Conservation (phyloP, 1,284 basidiomycete species). For the Phellopilus nigrolimitatus region DNA sequence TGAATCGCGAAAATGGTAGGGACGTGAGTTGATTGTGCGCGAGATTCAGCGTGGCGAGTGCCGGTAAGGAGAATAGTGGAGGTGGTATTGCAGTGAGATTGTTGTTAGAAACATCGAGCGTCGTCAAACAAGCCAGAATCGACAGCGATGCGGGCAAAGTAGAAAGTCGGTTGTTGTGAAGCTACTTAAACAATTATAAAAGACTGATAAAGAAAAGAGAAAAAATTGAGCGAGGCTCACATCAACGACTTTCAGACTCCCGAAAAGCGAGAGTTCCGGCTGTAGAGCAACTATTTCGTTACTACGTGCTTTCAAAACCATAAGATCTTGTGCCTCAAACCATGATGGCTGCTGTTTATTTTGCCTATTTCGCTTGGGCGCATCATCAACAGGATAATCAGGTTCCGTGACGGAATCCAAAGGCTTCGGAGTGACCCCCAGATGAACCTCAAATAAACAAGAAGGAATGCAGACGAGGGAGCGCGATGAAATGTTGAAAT, state of each 20-base stretch:
- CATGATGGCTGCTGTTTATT: slow-evolving; percentile 48
- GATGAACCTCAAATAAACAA: slow-evolving; percentile 73
- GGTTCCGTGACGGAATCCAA: slow-evolving; percentile 56
- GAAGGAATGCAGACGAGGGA: slow-evolving; percentile 66
- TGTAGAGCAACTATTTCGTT: slow-evolving; percentile 75
- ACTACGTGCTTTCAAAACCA: slow-evolving; percentile 67
- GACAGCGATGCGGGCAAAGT: slow-evolving; percentile 41
- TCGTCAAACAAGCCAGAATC: slow-evolving; percentile 36
- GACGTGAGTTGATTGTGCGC: slow-evolving; percentile 61
- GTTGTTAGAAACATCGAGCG: slow-evolving; percentile 69
- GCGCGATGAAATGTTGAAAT: slow-evolving; percentile 68
- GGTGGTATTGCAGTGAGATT: slow-evolving; percentile 53
- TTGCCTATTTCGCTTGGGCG: slow-evolving; percentile 29
- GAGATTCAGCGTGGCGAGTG: slow-evolving; percentile 59
- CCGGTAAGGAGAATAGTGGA: slow-evolving; percentile 62
- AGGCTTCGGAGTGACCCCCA: slow-evolving; percentile 61
- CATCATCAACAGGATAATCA: slow-evolving; percentile 45
- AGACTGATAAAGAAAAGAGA: slow-evolving; percentile 5
- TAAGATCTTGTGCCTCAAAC: slow-evolving; percentile 75
- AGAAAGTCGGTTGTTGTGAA: slow-evolving; percentile 66
- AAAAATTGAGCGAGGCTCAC: slow-evolving; percentile 37
- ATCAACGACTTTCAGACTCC: slow-evolving; percentile 71
- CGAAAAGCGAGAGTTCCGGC: slow-evolving; percentile 75
- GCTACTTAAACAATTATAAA: slow-evolving; percentile 34
- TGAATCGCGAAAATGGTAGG: slow-evolving; percentile 61